A percentile compares a stretch with the other conserved stretches of the same genome.
Conservation (phyloP, 768 basidiomycete species). For the Termitomyces sp. region DNA sequence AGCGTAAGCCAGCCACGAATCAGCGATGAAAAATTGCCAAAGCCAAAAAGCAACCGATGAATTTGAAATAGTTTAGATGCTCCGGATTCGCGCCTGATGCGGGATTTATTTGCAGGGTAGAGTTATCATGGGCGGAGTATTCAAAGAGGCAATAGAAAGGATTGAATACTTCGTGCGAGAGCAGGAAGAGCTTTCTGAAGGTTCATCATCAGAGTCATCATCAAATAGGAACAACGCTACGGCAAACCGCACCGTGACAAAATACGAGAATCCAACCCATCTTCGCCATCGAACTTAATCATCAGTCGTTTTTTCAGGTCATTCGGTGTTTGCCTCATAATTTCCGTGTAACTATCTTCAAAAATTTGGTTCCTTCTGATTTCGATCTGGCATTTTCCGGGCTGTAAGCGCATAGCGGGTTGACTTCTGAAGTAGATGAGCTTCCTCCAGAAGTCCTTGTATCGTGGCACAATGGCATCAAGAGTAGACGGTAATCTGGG, state of each 20-base stretch:
- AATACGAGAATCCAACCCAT: conserved; percentile 98
- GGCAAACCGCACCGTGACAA: conserved; percentile 69
- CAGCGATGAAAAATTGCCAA: conserved; percentile 98
- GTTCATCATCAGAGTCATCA: background rate
- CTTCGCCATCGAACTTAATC: conserved; percentile 99
- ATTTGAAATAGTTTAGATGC: conserved; percentile 99
- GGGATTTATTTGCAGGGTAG: conserved; percentile 98
- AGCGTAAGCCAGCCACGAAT: conserved; percentile 97
- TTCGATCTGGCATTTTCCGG: conserved; percentile 99
- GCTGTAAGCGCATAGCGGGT: conserved; percentile 95
- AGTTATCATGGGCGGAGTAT: conserved; percentile 99
- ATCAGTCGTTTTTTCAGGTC: conserved; percentile 98
- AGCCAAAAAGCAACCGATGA: conserved; percentile 93
- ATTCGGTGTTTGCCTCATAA: conserved; percentile 98
- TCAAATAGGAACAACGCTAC: background rate
- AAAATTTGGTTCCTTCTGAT: conserved; percentile 97
- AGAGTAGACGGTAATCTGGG: conserved; percentile 92
- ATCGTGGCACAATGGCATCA: conserved; percentile 96
- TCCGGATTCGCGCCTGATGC: conserved; percentile 98
- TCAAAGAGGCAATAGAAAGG: conserved; percentile 99
- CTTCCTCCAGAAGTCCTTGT: conserved; percentile 99
- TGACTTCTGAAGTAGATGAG: conserved; percentile 99
- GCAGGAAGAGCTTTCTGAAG: conserved; percentile 95
- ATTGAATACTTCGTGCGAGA: conserved; percentile 99
- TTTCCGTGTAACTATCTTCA: conserved; percentile 98